Evolutionary conservation across 371 early-diverging fungal genomes (phyloP), one percentile per base, ranked within the genome.

Genomic region (Mucor irregularis): DNA sequence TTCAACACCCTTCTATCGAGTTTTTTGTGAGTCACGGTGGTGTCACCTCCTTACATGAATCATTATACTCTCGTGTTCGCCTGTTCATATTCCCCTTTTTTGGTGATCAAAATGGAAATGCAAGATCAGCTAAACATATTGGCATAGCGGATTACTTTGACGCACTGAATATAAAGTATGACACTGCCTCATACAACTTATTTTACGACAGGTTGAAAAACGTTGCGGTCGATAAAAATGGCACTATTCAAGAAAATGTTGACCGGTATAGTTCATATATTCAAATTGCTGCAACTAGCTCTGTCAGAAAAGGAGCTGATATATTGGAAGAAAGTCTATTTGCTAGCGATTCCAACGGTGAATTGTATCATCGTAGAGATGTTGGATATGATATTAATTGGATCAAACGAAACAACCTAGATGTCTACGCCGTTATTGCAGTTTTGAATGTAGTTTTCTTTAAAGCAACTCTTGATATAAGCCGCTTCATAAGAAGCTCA

Each of bases 1-100:
- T 78, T 8, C 49, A 56, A 3, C 79, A 78, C 42, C 40, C 65
- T 8, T 56, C 69, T 0, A 67, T 60, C 1, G 19, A n/a, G 6
- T 47, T 73, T 1, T 78, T 75, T 51, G 17, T 78, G 0, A 61
- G 59, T 11, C 73, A 75, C 38, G 69, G 79, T 10, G 79, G 79
- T 16, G 58, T 61, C 1, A 68, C 58, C 3, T 69, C 69, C 14
- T 22, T 70, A 5, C 60, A 58, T 24, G 78, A 78, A 58, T 61
- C 66, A 0, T 38, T 71, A 1, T 68, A 58, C 29, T 21, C 49
- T 34, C 68, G 70, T 11, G 56, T 47, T 22, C 69, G 64, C 2
- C 19, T 75, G 21, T 43, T 71, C 14, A 49, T 72, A 7, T 61
- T 48, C 24, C 79, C 76, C 0, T 73, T 67, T 26, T 71, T 75